Conservation (phyloP, 2,329 filamentous ascomycete species). For the Endocalyx cinctus region DNA sequence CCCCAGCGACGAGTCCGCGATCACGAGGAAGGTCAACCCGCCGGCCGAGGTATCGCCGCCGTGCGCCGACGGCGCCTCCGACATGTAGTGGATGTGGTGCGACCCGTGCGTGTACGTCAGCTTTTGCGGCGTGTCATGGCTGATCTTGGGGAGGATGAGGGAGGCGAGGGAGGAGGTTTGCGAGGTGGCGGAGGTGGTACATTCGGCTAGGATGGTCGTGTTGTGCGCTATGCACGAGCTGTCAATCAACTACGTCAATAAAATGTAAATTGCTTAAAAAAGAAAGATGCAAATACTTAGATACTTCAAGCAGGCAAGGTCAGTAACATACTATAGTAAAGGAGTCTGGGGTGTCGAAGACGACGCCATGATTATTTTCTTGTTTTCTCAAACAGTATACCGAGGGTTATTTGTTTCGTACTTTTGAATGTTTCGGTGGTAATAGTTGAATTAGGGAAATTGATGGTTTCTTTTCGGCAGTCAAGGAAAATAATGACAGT, state of each 20-base stretch:
- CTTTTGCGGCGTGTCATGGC: conserved; percentile 74
- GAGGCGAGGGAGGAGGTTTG: conserved; percentile 84
- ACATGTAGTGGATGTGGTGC: conserved; percentile 93
- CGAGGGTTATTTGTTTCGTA: no score
- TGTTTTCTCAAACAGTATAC: no score
- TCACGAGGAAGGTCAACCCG: conserved; percentile 85
- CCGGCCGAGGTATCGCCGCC: conserved; percentile 58
- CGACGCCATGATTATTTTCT: conserved; percentile 54
- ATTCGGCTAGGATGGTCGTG: conserved; percentile 88
- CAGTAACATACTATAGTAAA: conserved; percentile 62
- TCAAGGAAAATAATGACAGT: no score
- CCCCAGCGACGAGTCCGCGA: conserved; percentile 75
- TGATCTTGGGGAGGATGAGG: conserved; percentile 92
- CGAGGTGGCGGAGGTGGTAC: conserved; percentile 79
- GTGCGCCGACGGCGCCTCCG: conserved; percentile 71
- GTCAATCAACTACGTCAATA: no score
- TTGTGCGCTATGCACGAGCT: conserved; percentile 94
- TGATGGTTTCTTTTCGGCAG: no score
- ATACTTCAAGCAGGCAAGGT: no score
- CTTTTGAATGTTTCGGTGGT: no score
- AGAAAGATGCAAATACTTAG: no score
- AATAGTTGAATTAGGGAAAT: no score
- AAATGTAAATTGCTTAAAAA: no score
- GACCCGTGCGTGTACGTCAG: conserved; percentile 90
- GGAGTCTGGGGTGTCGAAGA: conserved; percentile 64